Evolutionary conservation across 2,329 filamentous ascomycete genomes (phyloP).

Genomic region (Bipolaris gigantea): DNA sequence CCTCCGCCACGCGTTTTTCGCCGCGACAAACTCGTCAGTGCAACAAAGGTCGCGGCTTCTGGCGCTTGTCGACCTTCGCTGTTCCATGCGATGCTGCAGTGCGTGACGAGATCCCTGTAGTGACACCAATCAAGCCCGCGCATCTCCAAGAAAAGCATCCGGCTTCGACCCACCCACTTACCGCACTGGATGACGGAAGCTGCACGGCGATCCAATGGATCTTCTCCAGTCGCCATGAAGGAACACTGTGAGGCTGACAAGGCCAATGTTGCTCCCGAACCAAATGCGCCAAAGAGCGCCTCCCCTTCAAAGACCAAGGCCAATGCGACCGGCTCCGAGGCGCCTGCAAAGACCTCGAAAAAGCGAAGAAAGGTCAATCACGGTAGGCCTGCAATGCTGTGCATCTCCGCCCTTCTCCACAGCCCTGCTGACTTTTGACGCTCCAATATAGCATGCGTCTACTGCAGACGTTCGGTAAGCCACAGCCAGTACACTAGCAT

Average conservation of each 20-base stretch:
- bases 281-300: constrained; percentile 31
- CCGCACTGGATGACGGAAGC: constrained; percentile 45
- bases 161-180: constrained; percentile 34
- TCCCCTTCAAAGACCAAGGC: constrained; percentile 36
- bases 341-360: constrained; percentile 45
- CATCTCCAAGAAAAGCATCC: constrained; percentile 31
- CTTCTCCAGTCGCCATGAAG: constrained; percentile 38
- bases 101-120: constrained; percentile 26
- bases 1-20: constrained; percentile 21
- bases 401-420: constrained; percentile 24
- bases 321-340: constrained; percentile 34
- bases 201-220: constrained; percentile 44
- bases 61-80: constrained; percentile 20
- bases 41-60: constrained; percentile 35
- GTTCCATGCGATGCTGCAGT: constrained; percentile 25
- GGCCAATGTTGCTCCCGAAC: constrained; percentile 30
- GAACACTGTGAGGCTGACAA: constrained; percentile 34
- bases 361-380: constrained; percentile 59
- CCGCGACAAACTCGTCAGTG: constrained; percentile 23
- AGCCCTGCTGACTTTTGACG: constrained; percentile 33
- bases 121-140: constrained; percentile 30
- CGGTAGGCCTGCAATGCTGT: constrained; percentile 43
- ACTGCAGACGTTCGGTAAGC: constrained; percentile 56
- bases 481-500: constrained; percentile 28
- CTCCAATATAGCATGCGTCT: constrained; percentile 51